Percentiles rank a stretch among this genome's conserved stretches.
Evolutionary conservation across 148 eudicot genomes (phyloP).

Genomic region (Limonium bicolor): DNA sequence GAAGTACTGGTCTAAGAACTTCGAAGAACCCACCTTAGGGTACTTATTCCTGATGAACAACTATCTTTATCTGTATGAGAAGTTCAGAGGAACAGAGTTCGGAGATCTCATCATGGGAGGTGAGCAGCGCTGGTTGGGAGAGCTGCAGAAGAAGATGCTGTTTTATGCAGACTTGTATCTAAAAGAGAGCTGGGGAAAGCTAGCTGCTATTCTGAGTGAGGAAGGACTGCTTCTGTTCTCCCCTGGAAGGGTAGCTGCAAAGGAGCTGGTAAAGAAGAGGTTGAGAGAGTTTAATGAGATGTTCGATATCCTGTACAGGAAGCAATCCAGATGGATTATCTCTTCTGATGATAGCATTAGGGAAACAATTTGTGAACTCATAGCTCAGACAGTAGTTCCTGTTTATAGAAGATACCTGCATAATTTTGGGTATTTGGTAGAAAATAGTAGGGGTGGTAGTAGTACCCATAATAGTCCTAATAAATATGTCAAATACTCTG

Average conservation of each 20-base stretch:
- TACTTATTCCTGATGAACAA: slow-evolving; percentile 76
- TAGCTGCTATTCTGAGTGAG: slow-evolving; percentile 32
- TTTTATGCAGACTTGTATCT: slow-evolving; percentile 26
- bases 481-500: slow-evolving; percentile 34
- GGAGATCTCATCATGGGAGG: slow-evolving; percentile 78
- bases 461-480: slow-evolving; percentile 24
- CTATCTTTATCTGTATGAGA: slow-evolving; percentile 36
- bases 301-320: slow-evolving; percentile 36
- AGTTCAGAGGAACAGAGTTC: slow-evolving; percentile 29
- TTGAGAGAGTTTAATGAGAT: slow-evolving; percentile 36
- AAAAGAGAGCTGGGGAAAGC: slow-evolving; percentile 62
- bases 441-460: too few species aligned
- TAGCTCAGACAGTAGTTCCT: slow-evolving; percentile 42
- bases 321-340: slow-evolving; percentile 49
- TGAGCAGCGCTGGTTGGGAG: slow-evolving; percentile 28
- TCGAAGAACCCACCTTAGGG: slow-evolving; percentile 30
- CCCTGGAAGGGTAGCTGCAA: slow-evolving; percentile 18
- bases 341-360: slow-evolving; percentile 30
- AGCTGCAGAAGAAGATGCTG: slow-evolving; percentile 20
- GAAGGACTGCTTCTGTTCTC: slow-evolving; percentile 35
- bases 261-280: slow-evolving; percentile 36
- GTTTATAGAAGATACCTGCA: slow-evolving; percentile 33
- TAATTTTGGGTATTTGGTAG: slow-evolving; percentile 23
- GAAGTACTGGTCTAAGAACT: slow-evolving; percentile 54
- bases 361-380: slow-evolving; percentile 33